Conservation (phyloP, 371 early-diverging fungal species). For the Lichtheimia corymbifera region DNA sequence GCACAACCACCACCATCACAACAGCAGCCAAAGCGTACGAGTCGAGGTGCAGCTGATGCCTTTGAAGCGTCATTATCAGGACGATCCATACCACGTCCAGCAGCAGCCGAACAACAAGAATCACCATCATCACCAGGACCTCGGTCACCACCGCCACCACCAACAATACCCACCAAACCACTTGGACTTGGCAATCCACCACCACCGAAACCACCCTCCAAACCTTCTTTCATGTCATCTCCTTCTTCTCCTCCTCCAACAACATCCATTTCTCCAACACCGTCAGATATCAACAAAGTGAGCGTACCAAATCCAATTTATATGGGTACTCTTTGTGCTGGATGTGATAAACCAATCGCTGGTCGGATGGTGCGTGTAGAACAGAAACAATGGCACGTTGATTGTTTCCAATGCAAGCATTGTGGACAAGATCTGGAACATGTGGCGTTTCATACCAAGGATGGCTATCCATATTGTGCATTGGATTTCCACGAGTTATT, state of each 20-base stretch:
- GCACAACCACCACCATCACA: neutral
- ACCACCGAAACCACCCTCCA: slow-evolving; percentile 7
- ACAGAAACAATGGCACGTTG: slow-evolving; percentile 70
- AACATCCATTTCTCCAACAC: neutral
- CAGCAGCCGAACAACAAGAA: neutral
- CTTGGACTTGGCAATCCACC: slow-evolving; percentile 6
- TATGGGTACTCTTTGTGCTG: slow-evolving; percentile 41
- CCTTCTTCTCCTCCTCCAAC: neutral
- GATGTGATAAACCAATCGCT: slow-evolving; percentile 53
- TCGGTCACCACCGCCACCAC: slow-evolving; percentile 1
- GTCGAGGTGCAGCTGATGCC: slow-evolving; percentile 12
- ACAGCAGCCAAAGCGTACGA: neutral
- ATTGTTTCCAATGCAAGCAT: slow-evolving; percentile 71
- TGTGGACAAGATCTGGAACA: slow-evolving; percentile 64
- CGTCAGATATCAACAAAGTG: slow-evolving; percentile 9
- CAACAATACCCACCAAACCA: slow-evolving; percentile 1
- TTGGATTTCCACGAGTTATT: slow-evolving; percentile 67
- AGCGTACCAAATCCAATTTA: slow-evolving; percentile 21
- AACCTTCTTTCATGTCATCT: neutral
- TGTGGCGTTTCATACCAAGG: slow-evolving; percentile 63
- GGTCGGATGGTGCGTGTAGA: slow-evolving; percentile 65
- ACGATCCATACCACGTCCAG: slow-evolving; percentile 1
- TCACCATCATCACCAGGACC: slow-evolving; percentile 9
- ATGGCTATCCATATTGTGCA: slow-evolving; percentile 66
- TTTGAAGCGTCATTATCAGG: slow-evolving; percentile 27